Evolutionary conservation across 441 rosid genomes (phyloP).

Genomic region (Bruguiera hainesii): DNA sequence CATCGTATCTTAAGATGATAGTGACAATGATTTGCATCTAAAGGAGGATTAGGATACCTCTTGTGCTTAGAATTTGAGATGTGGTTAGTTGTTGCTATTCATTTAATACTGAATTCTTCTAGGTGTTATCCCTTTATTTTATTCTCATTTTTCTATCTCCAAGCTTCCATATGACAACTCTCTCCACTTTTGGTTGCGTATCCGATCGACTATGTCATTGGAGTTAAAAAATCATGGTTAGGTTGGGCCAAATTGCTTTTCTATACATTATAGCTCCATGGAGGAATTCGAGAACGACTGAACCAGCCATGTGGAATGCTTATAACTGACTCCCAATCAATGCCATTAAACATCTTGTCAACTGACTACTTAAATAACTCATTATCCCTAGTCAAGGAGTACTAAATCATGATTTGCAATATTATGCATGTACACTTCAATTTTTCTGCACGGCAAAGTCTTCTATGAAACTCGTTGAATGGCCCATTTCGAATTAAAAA

Average conservation of each 20-base stretch:
- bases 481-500: no score
- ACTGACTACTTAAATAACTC: neutral
- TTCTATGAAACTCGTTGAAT: no score
- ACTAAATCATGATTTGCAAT: neutral
- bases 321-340: neutral
- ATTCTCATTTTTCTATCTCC: no score
- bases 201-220: conserved; percentile 9
- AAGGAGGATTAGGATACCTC: neutral
- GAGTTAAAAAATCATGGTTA: no score
- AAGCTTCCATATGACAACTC: neutral
- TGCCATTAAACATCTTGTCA: neutral
- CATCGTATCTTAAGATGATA: no score
- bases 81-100: neutral
- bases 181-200: conserved; percentile 15
- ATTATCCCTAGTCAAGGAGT: neutral
- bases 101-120: neutral
- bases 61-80: neutral
- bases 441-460: neutral
- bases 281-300: neutral
- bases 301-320: conserved; percentile 24
- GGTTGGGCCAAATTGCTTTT: no score
- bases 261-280: no score
- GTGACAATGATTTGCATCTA: neutral
- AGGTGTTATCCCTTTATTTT: neutral
- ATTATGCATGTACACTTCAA: neutral